These are phyloP conservation scores for Tylopilus felleus DNA, from an alignment of 768 basidiomycete genomes.

Conservation along the genomic window DNA sequence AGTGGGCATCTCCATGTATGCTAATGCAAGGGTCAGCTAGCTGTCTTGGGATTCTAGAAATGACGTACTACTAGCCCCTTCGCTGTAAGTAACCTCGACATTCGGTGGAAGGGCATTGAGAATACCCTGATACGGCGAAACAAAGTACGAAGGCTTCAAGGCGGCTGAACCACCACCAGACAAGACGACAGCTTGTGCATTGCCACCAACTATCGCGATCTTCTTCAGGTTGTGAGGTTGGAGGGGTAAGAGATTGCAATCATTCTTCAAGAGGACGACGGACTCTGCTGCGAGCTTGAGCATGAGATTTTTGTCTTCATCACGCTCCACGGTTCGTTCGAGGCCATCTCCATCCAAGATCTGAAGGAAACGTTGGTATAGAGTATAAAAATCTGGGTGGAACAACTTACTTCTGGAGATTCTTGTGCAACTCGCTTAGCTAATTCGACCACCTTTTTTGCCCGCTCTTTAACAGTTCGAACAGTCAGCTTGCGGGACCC, in stretches of 20 bases:
- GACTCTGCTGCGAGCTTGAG: slow-evolving; percentile 63
- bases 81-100: slow-evolving; percentile 59
- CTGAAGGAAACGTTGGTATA: slow-evolving; percentile 30
- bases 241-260: slow-evolving; percentile 37
- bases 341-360: slow-evolving; percentile 67
- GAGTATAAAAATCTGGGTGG: background rate
- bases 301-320: slow-evolving; percentile 61
- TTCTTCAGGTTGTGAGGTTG: slow-evolving; percentile 51
- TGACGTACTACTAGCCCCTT: slow-evolving; percentile 61
- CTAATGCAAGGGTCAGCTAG: slow-evolving; percentile 32
- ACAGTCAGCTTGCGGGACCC: slow-evolving; percentile 59
- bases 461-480: slow-evolving; percentile 65
- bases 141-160: slow-evolving; percentile 71
- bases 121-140: slow-evolving; percentile 77
- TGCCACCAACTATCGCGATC: slow-evolving; percentile 69
- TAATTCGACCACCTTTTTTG: slow-evolving; percentile 59
- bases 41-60: background rate
- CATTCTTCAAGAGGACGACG: slow-evolving; percentile 76
- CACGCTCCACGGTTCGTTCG: slow-evolving; percentile 60
- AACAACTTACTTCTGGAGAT: slow-evolving; percentile 55
- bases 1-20: slow-evolving; percentile 60
- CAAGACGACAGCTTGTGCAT: slow-evolving; percentile 60
- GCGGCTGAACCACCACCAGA: slow-evolving; percentile 75
- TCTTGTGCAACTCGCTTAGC: slow-evolving; percentile 66
- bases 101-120: slow-evolving; percentile 47